These are phyloP conservation scores for Avena insularis DNA, from an alignment of 176 grass and related monocot species.

Conservation along the genomic window DNA sequence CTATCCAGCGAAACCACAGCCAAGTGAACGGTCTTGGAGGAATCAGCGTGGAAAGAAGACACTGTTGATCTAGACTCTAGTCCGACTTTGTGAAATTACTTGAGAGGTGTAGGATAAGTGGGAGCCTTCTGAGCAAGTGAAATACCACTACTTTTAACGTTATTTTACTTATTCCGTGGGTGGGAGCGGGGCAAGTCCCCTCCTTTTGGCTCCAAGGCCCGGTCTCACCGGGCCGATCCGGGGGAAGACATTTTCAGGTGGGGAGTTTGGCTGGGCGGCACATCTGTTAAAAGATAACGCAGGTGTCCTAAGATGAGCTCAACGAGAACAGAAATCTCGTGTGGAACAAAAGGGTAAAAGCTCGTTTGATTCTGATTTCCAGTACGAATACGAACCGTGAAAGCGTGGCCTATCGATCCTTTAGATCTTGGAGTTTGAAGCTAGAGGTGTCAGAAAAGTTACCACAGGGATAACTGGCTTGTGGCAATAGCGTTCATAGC, in stretches of 20 bases:
- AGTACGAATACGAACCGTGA: slow-evolving; percentile 68
- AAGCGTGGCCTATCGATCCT: slow-evolving; percentile 78
- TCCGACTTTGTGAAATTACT: too few species aligned
- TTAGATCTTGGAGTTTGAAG: slow-evolving; percentile 61
- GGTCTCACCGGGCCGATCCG: too few species aligned
- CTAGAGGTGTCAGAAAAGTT: slow-evolving; percentile 74
- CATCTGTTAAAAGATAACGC: slow-evolving; percentile 68
- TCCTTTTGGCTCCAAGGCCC: too few species aligned
- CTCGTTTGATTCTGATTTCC: slow-evolving; percentile 74
- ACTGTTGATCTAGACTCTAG: too few species aligned
- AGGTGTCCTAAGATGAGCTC: slow-evolving; percentile 67
- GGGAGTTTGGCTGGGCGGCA: too few species aligned
- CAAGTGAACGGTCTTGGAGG: too few species aligned
- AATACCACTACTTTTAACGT: slow-evolving; percentile 81
- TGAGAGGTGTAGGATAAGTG: too few species aligned
- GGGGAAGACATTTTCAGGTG: too few species aligned
- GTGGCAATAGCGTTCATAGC: too few species aligned
- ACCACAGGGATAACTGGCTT: slow-evolving; percentile 75
- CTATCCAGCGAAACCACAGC: slow-evolving; percentile 3
- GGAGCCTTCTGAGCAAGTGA: too few species aligned
- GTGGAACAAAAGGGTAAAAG: slow-evolving; percentile 52
- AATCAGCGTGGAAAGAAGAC: too few species aligned
- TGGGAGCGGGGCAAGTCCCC: too few species aligned
- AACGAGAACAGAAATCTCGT: slow-evolving; percentile 38
- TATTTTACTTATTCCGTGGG: slow-evolving; percentile 84